Base-by-base conservation (phyloP, 768 basidiomycete species). In the Lentinula lateritia region DNA sequence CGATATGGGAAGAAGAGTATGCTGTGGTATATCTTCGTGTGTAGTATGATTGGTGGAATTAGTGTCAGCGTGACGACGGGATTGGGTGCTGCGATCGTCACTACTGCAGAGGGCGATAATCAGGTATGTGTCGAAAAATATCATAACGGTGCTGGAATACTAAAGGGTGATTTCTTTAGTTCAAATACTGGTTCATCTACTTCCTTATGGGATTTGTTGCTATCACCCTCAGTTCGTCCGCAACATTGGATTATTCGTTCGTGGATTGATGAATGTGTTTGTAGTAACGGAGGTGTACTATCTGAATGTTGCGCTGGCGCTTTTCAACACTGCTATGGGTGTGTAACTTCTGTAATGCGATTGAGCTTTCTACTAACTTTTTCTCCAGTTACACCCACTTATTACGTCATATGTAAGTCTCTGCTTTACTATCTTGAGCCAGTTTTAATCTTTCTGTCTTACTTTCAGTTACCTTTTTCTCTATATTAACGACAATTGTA, bases 1-100 rank as follows among this genome's bases (percentile, higher is more conserved):
- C 86, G 88, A 69, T 92, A 90, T 70, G 95, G 96, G 54, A 93
- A 89, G 75, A 86, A 86, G 75, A 92, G 86, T 69, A 97, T 98
- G 96, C 73, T 98, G 57, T 93, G 92, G 91, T 93, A 96, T 73
- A 95, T 98, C 65, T 78, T 82, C 45, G 92, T 99, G 50, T 99
- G 97, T 74, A 93, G 90, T 64, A 88, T 98, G 83, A 98, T 99
- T 69, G 97, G 97, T 16, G 97, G 97, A 0, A 88, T 96, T 52
- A 92, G 89, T 61, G 93, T 96, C 65, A 93, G 90, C 67, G 95
- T 96, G 59, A 96, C 95, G 13, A 95, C 93, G 36, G 96, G 97
- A 38, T 82, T 98, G 41, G 95, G 97, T 50, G 80, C 92, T 46
- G 89, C 94, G 20, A 97, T 98, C 67, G 88, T 99, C 32, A 87